phyloP scores from a whole-genome alignment of 306 rosid species.

The Begonia peltatifolia region DNA sequence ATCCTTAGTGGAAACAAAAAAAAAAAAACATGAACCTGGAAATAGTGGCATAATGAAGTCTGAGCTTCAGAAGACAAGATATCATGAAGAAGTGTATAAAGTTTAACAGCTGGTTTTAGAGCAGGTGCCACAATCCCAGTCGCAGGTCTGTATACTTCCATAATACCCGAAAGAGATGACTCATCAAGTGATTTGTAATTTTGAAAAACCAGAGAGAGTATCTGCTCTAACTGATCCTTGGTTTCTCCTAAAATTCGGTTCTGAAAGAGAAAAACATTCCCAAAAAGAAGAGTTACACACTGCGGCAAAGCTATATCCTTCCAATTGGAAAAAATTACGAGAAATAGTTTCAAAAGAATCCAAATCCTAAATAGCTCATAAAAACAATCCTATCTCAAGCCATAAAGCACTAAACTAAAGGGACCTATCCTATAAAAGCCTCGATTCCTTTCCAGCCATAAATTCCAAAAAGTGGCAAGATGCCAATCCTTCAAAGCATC shows the following conservation, averaged over 20 bases:
- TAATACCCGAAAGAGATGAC: conserved; percentile 57
- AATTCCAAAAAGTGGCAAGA: no score
- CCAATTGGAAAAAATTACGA: no score
- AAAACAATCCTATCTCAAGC: no score
- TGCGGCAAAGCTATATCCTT: no score
- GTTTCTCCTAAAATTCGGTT: conserved; percentile 93
- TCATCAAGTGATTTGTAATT: conserved; percentile 94
- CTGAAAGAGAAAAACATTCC: conserved; percentile 15
- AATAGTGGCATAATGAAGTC: conserved; percentile 77
- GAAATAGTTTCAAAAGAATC: no score
- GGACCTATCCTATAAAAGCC: no score
- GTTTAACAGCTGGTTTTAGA: conserved; percentile 84
- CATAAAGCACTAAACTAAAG: no score
- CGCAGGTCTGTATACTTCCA: conserved; percentile 66
- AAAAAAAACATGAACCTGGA: conserved; percentile 58
- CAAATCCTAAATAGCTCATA: no score
- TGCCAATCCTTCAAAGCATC: no score
- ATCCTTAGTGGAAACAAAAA: conserved; percentile 1
- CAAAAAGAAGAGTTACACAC: no score
- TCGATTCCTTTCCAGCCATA: no score
- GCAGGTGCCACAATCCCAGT: conserved; percentile 77
- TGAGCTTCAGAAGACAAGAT: conserved; percentile 92
- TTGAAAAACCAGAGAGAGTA: conserved; percentile 62
- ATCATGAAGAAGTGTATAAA: conserved; percentile 85
- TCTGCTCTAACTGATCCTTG: conserved; percentile 79